Evolutionary conservation across 257 asterid genomes (phyloP), one percentile per base, ranked within the genome.

Genomic region (Agastache rugosa): DNA sequence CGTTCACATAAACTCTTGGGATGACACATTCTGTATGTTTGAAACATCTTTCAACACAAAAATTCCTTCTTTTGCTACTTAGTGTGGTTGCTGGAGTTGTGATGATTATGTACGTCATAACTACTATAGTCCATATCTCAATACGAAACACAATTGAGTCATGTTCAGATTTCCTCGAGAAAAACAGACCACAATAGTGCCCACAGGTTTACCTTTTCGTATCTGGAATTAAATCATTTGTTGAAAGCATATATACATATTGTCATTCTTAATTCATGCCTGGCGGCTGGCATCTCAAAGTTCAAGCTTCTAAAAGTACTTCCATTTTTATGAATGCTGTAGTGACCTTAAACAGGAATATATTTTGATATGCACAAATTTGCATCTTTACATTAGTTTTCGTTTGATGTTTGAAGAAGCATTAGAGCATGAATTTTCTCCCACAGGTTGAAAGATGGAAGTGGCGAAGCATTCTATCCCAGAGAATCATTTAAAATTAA

Each of bases 381-480:
- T 69, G 53, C 63, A 47, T 42, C 42, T 58, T 10, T 58, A 39
- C 1, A 7, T 31, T 16, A 23, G 19, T 42, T 17, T 11, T n/a
- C 2, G 6, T 69, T 42, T 47, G 60, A 45, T 53, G 42, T 34
- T 8, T 69, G 53, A 74, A 39, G 77, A 8, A 27, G 50, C 53
- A 22, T 75, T 15, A n/a, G 34, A 9, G 12, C 59, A 20, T 27
- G 65, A 63, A 65, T 75, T 82, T 71, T 75, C 55, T 69, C 70
- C 72, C 75, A 45, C 86, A 91, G 97, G 81, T 63, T 91, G 51
- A 87, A 83, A 83, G 87, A 89, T 75, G 88, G 90, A 68, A 81
- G 71, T 56, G 86, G 93, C 73, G 90, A 86, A 80, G 78, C 81
- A 65, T 65, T 75, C 23, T 89, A 87, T 81, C 93, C 92, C 56